phyloP scores from a whole-genome alignment of 345 rosid genomes.

The Ceriops decandra region DNA sequence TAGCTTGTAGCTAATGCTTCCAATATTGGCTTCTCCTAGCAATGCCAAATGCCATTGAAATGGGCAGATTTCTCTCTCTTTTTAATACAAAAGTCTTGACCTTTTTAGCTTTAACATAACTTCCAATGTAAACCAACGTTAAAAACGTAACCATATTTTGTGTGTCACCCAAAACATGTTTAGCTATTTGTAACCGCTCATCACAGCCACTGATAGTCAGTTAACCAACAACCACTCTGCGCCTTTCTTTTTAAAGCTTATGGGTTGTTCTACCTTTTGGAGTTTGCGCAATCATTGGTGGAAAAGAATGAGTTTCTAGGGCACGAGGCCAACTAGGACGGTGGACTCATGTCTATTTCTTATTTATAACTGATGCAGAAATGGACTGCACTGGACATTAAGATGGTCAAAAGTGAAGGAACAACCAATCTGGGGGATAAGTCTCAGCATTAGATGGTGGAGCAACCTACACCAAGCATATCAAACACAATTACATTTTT shows the following conservation, averaged over 20 bases:
- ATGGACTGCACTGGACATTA: neutral
- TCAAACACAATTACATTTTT: neutral
- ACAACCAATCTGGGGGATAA: neutral
- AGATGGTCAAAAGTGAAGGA: conserved; percentile 5
- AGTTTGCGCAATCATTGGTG: too few relatives aligned
- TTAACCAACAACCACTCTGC: too few relatives aligned
- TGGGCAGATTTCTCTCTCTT: conserved; percentile 34
- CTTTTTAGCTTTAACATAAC: neutral
- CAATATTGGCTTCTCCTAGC: conserved; percentile 46
- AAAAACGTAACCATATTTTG: neutral
- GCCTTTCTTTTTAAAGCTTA: too few relatives aligned
- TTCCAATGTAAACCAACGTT: neutral
- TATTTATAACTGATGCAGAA: too few relatives aligned
- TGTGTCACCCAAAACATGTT: neutral
- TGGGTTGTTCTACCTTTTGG: too few relatives aligned
- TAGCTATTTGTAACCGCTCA: neutral
- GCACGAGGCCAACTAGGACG: too few relatives aligned
- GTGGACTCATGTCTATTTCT: too few relatives aligned
- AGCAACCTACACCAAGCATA: too few relatives aligned
- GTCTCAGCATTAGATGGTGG: neutral
- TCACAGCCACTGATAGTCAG: neutral
- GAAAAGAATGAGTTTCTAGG: too few relatives aligned
- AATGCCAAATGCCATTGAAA: conserved; percentile 37
- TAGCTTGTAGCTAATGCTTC: conserved; percentile 66
- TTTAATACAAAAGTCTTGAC: neutral